Evolutionary conservation across 768 basidiomycete species (phyloP).

Genomic region (Leccinum disarticulatum): DNA sequence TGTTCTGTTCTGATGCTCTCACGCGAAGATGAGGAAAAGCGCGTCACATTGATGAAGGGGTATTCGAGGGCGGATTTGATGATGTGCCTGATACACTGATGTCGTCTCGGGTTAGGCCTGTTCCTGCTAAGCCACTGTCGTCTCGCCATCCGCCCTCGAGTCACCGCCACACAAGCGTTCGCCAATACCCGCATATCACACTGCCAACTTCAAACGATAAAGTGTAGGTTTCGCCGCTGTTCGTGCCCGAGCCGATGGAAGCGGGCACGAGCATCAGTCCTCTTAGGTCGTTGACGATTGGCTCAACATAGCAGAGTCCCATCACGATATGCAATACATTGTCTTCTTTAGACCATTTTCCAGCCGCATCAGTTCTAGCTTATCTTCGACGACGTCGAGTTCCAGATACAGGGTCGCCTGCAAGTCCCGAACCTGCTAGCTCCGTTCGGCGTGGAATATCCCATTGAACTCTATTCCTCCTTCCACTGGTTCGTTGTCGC

Average conservation of each 20-base stretch:
- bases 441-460: constrained; percentile 40
- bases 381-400: constrained; percentile 27
- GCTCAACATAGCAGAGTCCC: constrained; percentile 5
- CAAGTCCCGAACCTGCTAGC: constrained; percentile 8
- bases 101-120: constrained; percentile 10
- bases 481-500: constrained; percentile 16
- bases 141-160: constrained; percentile 19
- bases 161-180: constrained; percentile 15
- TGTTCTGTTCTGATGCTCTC: constrained; percentile 82
- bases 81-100: constrained; percentile 4
- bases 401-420: constrained; percentile 19
- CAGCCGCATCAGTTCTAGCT: constrained; percentile 33
- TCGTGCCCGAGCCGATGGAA: constrained; percentile 53
- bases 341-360: constrained; percentile 33
- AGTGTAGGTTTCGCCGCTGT: constrained; percentile 54
- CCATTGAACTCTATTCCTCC: constrained; percentile 31
- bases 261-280: constrained; percentile 43
- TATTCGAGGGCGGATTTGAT: constrained; percentile 53
- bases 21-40: constrained; percentile 63
- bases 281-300: constrained; percentile 13
- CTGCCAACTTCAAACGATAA: constrained; percentile 44
- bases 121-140: constrained; percentile 6
- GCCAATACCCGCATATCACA: constrained; percentile 30
- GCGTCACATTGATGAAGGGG: constrained; percentile 45
- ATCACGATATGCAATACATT: constrained; percentile 11